Conservation (phyloP, 345 rosid species). For the Eucalyptus rudis region DNA sequence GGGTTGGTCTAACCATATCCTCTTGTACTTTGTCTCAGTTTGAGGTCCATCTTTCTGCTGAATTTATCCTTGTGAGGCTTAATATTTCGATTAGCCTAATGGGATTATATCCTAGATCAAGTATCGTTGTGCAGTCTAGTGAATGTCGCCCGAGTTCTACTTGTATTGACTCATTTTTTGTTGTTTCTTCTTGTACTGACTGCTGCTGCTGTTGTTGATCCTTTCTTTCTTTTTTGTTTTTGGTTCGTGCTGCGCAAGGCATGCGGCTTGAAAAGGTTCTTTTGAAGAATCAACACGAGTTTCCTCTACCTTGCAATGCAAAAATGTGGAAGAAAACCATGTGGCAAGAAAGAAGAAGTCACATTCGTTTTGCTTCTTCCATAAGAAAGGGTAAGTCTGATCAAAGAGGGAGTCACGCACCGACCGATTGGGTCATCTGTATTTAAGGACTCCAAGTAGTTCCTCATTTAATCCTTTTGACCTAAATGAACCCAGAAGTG, state of each 20-base stretch:
- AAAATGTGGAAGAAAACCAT: background rate
- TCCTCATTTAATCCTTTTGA: background rate
- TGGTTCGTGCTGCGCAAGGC: background rate
- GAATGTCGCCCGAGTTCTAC: background rate
- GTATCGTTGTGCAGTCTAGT: background rate
- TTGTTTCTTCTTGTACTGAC: background rate
- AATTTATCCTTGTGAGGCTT: background rate
- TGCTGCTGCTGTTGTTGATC: background rate
- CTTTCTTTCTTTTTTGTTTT: background rate
- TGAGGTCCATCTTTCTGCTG: background rate
- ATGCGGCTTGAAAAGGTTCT: background rate
- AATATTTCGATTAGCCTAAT: background rate
- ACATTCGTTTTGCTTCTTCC: background rate
- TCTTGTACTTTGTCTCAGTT: background rate
- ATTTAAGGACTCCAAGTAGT: background rate
- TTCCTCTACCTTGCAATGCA: background rate
- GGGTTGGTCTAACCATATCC: background rate
- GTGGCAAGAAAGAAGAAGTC: background rate
- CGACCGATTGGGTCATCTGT: background rate
- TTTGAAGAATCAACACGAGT: background rate
- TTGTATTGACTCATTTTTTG: background rate
- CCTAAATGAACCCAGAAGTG: background rate
- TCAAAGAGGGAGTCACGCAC: background rate
- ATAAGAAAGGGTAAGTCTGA: background rate
- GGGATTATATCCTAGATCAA: background rate